Evolutionary conservation across 768 basidiomycete genomes (phyloP), one percentile per base, ranked within the genome.

Genomic region (Suillus paluster): DNA sequence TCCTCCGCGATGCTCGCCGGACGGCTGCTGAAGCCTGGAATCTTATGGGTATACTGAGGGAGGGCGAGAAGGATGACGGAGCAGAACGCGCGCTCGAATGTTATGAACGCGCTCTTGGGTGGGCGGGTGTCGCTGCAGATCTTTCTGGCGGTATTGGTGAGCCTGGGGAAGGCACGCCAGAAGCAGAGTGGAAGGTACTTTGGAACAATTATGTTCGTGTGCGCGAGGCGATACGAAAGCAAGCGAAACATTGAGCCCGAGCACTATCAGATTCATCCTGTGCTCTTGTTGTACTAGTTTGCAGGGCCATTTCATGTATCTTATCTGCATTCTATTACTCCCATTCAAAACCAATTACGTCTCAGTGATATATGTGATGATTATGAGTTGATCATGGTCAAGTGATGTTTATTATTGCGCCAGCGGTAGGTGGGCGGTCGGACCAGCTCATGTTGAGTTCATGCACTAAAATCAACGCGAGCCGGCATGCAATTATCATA

Each of bases 21-120:
- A 85, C 88, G 30, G 86, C 90, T 17, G 87, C 88, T 1, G 88
- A 91, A 72, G 85, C 90, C 6, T 92, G 90, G 89, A 88, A 85
- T 68, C 75, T 92, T 63, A 78, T 87, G 71, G 91, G 91, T 14
- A 76, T 91, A 44, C 75, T 93, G 9, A 78, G 80, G n/a, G 88
- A 91, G 68, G 61, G 66, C 63, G 73, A 50, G 59, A 61, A 30
- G 65, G 64, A n/a, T 70, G 72, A 60, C 55, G 74, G 78, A 8
- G 65, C 73, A 64, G 65, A 75, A 52, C 67, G 63, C 38, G 88
- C 88, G 9, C 69, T 90, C 8, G 77, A 81, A 48, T 91, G 86
- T 70, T 93, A 89, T 67, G 83, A 87, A 66, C 84, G 86, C 12
- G 91, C 91, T 21, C 73, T 91, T 46, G 82, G 77, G 14, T 91